Evolutionary conservation across 139 green algal species (phyloP).

Genomic region (Asterochloris sp.): DNA sequence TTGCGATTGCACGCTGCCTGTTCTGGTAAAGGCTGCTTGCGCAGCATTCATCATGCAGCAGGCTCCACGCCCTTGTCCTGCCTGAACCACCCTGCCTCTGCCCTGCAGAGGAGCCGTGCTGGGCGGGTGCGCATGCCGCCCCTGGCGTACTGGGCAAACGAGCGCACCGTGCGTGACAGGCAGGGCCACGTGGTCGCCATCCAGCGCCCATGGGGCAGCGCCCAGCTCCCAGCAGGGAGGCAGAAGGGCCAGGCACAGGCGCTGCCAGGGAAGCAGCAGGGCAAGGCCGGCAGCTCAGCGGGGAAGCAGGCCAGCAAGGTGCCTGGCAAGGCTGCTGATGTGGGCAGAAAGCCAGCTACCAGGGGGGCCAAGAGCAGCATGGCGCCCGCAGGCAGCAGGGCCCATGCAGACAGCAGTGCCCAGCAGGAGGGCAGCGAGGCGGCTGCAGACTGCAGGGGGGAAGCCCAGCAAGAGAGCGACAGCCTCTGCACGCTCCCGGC

Average conservation of each 20-base stretch:
- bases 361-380: background rate
- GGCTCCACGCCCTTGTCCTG: too few relatives aligned
- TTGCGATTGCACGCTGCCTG: too few relatives aligned
- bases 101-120: background rate
- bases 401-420: background rate
- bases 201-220: background rate
- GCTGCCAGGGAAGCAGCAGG: background rate
- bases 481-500: too few relatives aligned
- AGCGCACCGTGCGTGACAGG: conserved; percentile 12
- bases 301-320: background rate
- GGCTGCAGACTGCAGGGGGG: too few relatives aligned
- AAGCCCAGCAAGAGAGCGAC: too few relatives aligned
- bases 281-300: background rate
- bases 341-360: background rate
- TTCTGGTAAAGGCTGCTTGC: too few relatives aligned
- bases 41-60: too few relatives aligned
- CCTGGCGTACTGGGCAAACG: conserved; percentile 17
- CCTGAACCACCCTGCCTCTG: too few relatives aligned
- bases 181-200: background rate
- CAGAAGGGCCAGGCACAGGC: too few relatives aligned
- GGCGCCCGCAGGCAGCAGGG: background rate
- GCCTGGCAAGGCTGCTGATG: background rate
- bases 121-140: conserved; percentile 6
- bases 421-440: too few relatives aligned
- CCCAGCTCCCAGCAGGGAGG: background rate